Evolutionary conservation across 169 alveolate species (phyloP), one percentile per base, ranked within the genome.

Genomic region (Cryptosporidium muris): DNA sequence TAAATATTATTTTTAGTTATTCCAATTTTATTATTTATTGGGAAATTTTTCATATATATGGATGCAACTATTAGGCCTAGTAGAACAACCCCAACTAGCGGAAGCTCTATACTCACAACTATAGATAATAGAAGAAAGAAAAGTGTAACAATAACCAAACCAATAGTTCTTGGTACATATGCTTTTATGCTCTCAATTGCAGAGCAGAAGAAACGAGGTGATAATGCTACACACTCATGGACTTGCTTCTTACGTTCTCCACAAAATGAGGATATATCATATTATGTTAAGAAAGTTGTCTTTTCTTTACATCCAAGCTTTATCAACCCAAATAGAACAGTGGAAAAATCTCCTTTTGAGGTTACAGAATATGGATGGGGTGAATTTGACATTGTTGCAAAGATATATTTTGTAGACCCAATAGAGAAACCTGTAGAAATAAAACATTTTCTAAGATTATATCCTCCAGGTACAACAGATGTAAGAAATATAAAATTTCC

Each of bases 351-450:
- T 49, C 98, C 98, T 9, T 95, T 91, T 89, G 95, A 92, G 82
- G 91, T 94, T 40, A 88, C 93, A 38, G 95, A 94, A 85, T 90
- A 91, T 51, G 98, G 98, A 5, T 95, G 98, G 98, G 98, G 98
- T 7, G 98, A 95, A 81, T 95, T 95, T 65, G 95, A 92, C 6
- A 94, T 95, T 36, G 68, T 88, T 62, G 94, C 94, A 12, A 91
- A 88, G 63, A 88, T 95, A 3, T 89, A 67, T 88, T 91, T 95
- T 51, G 88, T 88, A 2, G 98, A 95, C 80, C 92, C 93, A 51
- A 60, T 91, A 5, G 94, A 91, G 60, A 92, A 94, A 45, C 97
- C 96, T 14, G 92, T 94, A 2, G 95, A 92, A 58, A 82, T 93
- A 25, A 45, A 65, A 43, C 98, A 95, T 81, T 62, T 82, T 34